Base-by-base conservation (phyloP, 176 grass and related monocot species). In the Dendrocalamus sinicus region DNA sequence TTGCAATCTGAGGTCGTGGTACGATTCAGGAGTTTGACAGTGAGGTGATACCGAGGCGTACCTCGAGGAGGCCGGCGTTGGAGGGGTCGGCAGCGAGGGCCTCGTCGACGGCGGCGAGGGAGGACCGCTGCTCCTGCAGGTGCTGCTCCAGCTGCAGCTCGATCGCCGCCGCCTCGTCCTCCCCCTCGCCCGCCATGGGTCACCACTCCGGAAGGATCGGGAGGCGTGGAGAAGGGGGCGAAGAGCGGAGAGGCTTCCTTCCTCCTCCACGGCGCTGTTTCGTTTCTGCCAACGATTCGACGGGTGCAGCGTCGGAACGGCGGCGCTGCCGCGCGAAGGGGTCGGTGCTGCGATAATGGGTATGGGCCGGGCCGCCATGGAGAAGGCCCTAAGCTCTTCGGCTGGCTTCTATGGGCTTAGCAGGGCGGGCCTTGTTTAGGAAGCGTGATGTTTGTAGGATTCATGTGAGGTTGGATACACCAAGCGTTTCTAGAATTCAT, bases 131-230 rank as follows among this genome's bases (percentile, higher is more conserved):
- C 81, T 98, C 96, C 80, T 85, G 80, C 19, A 98, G 72, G 62
- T 98, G 93, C 76, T 92, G 83, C 68, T 95, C 95, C 77, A 98
- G 91, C 88, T 95, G 96, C 79, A 57, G 76, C 90, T 98, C 93
- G 54, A 98, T 82, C 69, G 52, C 88, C 70, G 76, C 87, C 72
- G 88, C 85, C 70, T 89, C 85, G 39, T 82, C 91, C 50, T 89
- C 77, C 1, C 75, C 86, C 57, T 86, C 89, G 26, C 83, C 84
- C 32, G 84, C 84, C 92, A 94, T 94, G 20, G 68, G 16, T 17
- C 77, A 1, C 77, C 44, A 63, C 44, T 51, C 45, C 17, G 35
- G 61, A 5, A 23, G 46, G 61, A 30, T 64, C 44, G 45, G 61
- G 48, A 19, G 61, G 61, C 48, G 43, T 24, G 44, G 24, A 48